phyloP scores from a whole-genome alignment of 257 asterid species.

The Rhazya stricta region DNA sequence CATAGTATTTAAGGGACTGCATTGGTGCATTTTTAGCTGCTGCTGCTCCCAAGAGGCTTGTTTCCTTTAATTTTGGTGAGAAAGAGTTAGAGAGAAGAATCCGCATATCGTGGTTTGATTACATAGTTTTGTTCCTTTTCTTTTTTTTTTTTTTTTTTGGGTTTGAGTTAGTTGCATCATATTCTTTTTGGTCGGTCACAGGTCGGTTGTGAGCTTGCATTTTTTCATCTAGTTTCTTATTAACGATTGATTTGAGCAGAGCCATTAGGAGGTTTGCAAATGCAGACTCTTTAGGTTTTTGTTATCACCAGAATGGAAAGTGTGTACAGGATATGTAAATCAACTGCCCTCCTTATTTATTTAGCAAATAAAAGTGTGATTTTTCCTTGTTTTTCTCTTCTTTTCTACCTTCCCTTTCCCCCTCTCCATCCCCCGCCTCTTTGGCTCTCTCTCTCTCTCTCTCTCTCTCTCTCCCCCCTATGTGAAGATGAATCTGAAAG shows the following conservation, averaged over 20 bases:
- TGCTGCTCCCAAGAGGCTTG: conserved; percentile 45
- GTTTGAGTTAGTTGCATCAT: conserved; percentile 34
- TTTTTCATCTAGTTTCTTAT: conserved; percentile 26
- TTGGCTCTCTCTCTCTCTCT: too few species aligned
- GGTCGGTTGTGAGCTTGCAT: conserved; percentile 62
- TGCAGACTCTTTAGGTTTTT: conserved; percentile 36
- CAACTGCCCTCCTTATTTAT: conserved; percentile 38
- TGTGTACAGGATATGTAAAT: conserved; percentile 60
- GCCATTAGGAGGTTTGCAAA: conserved; percentile 38
- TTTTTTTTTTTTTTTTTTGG: conserved; percentile 8
- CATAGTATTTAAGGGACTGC: conserved; percentile 40
- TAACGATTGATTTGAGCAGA: conserved; percentile 30
- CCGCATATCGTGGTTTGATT: conserved; percentile 27
- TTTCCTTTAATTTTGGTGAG: conserved; percentile 22
- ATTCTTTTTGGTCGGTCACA: conserved; percentile 41
- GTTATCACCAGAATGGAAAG: conserved; percentile 27
- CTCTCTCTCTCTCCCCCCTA: too few species aligned
- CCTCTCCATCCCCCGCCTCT: too few species aligned
- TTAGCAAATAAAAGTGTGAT: conserved; percentile 48
- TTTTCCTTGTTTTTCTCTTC: not conserved
- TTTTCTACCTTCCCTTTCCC: too few species aligned
- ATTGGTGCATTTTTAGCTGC: conserved; percentile 60
- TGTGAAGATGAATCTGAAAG: too few species aligned
- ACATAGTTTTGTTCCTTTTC: conserved; percentile 18
- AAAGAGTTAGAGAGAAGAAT: conserved; percentile 22